Evolutionary conservation across 805 yeast genomes (phyloP).

Genomic region (Pichia gijzeniarum): DNA sequence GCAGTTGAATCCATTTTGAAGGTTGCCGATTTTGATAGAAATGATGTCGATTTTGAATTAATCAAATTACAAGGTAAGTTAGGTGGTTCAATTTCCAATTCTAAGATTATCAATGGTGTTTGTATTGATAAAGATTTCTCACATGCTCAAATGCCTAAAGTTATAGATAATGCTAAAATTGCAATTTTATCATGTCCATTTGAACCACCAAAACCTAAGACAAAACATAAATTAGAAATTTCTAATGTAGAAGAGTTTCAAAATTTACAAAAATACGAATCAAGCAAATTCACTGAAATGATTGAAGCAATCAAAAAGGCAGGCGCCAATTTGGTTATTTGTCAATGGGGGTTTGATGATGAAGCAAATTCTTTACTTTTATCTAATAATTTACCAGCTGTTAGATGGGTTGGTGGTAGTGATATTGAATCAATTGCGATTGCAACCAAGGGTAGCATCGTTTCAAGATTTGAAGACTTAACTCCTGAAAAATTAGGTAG

Average conservation of each 20-base stretch:
- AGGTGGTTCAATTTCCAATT: slow-evolving; percentile 89
- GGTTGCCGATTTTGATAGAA: slow-evolving; percentile 86
- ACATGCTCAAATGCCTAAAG: slow-evolving; percentile 96
- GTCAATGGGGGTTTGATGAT: slow-evolving; percentile 99
- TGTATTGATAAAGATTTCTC: slow-evolving; percentile 93
- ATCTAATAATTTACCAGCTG: slow-evolving; percentile 87
- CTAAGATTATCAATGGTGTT: slow-evolving; percentile 83
- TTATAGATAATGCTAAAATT: slow-evolving; percentile 69
- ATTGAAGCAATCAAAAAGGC: slow-evolving; percentile 75
- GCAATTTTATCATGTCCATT: slow-evolving; percentile 98
- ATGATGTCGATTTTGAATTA: slow-evolving; percentile 94
- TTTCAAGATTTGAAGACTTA: slow-evolving; percentile 93
- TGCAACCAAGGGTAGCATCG: slow-evolving; percentile 96
- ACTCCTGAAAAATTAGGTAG: slow-evolving; percentile 74
- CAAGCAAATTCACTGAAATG: slow-evolving; percentile 85
- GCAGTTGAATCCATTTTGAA: slow-evolving; percentile 94
- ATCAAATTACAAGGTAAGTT: slow-evolving; percentile 93
- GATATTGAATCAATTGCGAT: slow-evolving; percentile 94
- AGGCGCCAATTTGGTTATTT: slow-evolving; percentile 94
- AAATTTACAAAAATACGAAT: slow-evolving; percentile 87
- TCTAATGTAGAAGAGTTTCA: slow-evolving; percentile 91
- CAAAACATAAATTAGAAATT: slow-evolving; percentile 94
- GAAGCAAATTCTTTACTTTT: slow-evolving; percentile 92
- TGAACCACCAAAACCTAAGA: slow-evolving; percentile 99
- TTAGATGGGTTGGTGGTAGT: slow-evolving; percentile 98